Base-by-base conservation (phyloP, 2,329 filamentous ascomycete species). In the Fusarium sp. region DNA sequence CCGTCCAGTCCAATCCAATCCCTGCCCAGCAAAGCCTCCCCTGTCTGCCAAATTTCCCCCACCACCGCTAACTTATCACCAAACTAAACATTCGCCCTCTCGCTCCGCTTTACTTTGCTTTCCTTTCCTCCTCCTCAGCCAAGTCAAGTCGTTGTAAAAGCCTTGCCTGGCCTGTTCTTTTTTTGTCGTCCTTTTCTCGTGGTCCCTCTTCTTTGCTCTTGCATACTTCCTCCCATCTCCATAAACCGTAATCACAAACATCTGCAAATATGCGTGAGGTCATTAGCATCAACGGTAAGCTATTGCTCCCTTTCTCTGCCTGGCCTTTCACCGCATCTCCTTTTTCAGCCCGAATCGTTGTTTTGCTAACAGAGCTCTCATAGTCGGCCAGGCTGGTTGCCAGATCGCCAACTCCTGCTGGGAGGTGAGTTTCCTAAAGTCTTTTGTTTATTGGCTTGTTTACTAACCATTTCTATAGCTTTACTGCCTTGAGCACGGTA, bases 321-420 rank as follows among this genome's bases (percentile, higher is more conserved):
- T 46, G 68, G 73, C 69, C 72, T 72, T 74, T 85, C 80, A 84
- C 83, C 82, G 82, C 82, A 83, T 80, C 76, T 62, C 64, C 49
- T 41, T 60, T 66, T 63, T 14, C 23, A 20, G 23, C 32, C n/a
- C 23, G 49, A 41, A 51, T 37, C 40, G 20, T 28, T 27, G 47
- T 43, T 34, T 77, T 84, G 78, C 88, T 92, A 81, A 92, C 85
- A 73, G 75, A 79, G 78, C 82, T 69, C 77, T 54, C 80, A 80
- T 83, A 99, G 96, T 99, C 89, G 96, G 96, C 86, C 96, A 99
- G 90, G 96, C 96, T 83, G 96, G 96, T 92, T 98, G 96, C 91
- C 96, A 99, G 85, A 99, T 99, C 82, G 96, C 95, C 87, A 99
- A 99, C 89, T 96, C 96, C 78, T 98, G 96, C 91, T 99, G 96